These are phyloP conservation scores for Globisporangium iwayamae DNA, from an alignment of 352 stramenopile genomes.

Conservation along the genomic window DNA sequence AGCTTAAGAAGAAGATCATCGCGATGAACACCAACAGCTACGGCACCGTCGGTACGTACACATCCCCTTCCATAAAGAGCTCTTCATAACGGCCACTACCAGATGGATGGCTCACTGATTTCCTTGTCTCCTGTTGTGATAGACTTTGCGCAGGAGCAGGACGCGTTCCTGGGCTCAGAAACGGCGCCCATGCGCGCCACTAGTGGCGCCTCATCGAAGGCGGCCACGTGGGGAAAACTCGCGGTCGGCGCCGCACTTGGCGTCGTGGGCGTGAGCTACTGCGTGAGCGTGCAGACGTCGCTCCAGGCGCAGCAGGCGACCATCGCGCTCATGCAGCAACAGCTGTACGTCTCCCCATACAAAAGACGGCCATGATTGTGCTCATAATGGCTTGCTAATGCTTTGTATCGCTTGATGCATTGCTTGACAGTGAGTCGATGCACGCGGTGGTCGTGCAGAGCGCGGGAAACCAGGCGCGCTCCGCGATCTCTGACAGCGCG, in stretches of 20 bases:
- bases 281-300: slow-evolving; percentile 35
- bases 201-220: not conserved
- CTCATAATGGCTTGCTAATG: not conserved
- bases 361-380: not conserved
- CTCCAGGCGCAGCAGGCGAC: slow-evolving; percentile 30
- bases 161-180: slow-evolving; percentile 17
- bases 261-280: slow-evolving; percentile 30
- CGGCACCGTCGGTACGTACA: slow-evolving; percentile 10
- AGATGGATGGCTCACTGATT: not conserved
- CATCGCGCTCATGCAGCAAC: slow-evolving; percentile 43
- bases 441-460: slow-evolving; percentile 31
- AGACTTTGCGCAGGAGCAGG: slow-evolving; percentile 24
- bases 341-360: slow-evolving; percentile 28
- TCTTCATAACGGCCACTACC: not conserved
- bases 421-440: slow-evolving; percentile 36
- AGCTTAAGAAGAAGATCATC: not conserved
- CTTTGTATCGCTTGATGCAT: not conserved
- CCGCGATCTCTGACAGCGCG: slow-evolving; percentile 21
- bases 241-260: slow-evolving; percentile 30
- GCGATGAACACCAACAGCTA: slow-evolving; percentile 13
- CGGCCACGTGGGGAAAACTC: slow-evolving; percentile 28
- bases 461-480: slow-evolving; percentile 5
- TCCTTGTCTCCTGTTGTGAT: not conserved
- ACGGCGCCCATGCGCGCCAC: not conserved
- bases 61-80: not conserved